phyloP scores from a whole-genome alignment of 768 basidiomycete genomes.

The Lactifluus pinguis region DNA sequence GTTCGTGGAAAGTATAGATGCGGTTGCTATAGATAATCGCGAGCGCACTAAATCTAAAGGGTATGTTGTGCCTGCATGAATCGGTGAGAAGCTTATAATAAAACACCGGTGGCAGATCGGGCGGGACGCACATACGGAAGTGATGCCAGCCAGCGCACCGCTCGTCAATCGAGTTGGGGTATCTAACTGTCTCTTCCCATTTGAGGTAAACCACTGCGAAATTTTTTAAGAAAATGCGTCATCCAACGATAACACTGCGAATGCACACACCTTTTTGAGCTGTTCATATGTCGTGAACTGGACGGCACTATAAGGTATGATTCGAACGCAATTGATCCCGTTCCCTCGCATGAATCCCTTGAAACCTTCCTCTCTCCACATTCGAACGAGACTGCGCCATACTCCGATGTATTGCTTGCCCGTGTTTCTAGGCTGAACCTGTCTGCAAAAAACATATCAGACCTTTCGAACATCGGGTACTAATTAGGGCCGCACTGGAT shows the following conservation, averaged over 20 bases:
- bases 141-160: slow-evolving; percentile 89
- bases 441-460: slow-evolving; percentile 37
- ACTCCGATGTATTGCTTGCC: slow-evolving; percentile 74
- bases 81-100: not conserved
- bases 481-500: slow-evolving; percentile 59
- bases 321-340: slow-evolving; percentile 82
- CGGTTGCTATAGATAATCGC: slow-evolving; percentile 86
- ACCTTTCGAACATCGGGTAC: not conserved
- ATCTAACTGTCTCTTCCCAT: slow-evolving; percentile 70
- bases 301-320: slow-evolving; percentile 85
- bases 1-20: slow-evolving; percentile 43
- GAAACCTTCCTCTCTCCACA: slow-evolving; percentile 93
- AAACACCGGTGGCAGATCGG: not conserved
- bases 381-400: slow-evolving; percentile 72
- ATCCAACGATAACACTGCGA: not conserved
- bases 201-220: slow-evolving; percentile 54
- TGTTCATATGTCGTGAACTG: slow-evolving; percentile 88
- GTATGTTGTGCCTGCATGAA: slow-evolving; percentile 63
- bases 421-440: slow-evolving; percentile 71
- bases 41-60: slow-evolving; percentile 92
- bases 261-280: slow-evolving; percentile 70
- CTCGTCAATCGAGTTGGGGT: slow-evolving; percentile 79
- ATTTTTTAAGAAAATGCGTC: too few species aligned
- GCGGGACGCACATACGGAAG: slow-evolving; percentile 73
- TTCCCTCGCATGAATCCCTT: slow-evolving; percentile 92